Base-by-base conservation (phyloP, 2,329 filamentous ascomycete genomes). In the Penicillium aurantiogriseum region DNA sequence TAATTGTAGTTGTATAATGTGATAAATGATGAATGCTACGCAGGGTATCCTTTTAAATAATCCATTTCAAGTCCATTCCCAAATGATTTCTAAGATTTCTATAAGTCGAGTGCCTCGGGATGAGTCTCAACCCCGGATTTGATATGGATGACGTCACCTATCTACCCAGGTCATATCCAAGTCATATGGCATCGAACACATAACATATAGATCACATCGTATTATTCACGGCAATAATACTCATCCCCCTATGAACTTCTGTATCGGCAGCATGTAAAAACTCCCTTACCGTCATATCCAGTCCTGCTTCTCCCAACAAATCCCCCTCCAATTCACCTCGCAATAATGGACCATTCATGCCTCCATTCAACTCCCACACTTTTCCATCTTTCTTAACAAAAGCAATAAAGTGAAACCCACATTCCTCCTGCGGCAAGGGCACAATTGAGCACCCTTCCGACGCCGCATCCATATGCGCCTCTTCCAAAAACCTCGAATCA, bases 271-370 rank as follows among this genome's bases (percentile, higher is more conserved):
- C 59, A 25, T 55, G 17, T 17, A 66, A 33, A 40, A 61, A 66
- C 38, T 60, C 61, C 33, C 56, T 25, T 10, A 61, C 61, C 4
- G 64, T 65, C 40, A 65, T 31, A 1, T 39, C 55, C 25, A 66
- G n/a, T 5, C 64, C 64, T 45, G 42, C 31, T n/a, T 62, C 59
- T 40, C 60, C 60, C 19, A 67, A 54, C 23, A 67, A 21, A 54
- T 67, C 65, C 10, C 43, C 54, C 5, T 54, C 42, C 21, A 66
- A 70, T 35, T 77, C 75, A 51, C 77, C 51, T 61, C 80, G 68
- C 75, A 80, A 42, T 21, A 65, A 38, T 15, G 65, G 65, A 1
- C 63, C 65, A 42, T 65, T 61, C 60, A 65, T 50, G 0, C 59
- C 63, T 11, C 65, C 65, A 51, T 67, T 66, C 23, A 67, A 53